phyloP scores from a whole-genome alignment of 257 asterid species.

The Salvia miltiorrhiza region DNA sequence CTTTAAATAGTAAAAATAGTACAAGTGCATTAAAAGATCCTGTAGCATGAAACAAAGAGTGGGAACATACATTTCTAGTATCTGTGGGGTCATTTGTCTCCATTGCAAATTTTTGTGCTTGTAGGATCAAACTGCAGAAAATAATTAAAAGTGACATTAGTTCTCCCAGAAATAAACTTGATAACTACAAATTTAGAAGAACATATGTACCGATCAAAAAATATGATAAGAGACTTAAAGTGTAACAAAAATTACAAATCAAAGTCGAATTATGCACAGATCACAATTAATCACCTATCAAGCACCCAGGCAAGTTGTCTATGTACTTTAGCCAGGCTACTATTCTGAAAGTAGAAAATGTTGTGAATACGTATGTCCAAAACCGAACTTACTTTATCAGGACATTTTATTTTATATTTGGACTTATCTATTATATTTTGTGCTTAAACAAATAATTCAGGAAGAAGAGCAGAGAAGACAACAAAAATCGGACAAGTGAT shows the following conservation, averaged over 20 bases:
- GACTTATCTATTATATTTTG: background rate
- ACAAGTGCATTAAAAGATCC: background rate
- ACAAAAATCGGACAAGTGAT: background rate
- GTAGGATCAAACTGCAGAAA: constrained; percentile 80
- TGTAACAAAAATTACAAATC: background rate
- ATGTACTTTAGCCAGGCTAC: constrained; percentile 6
- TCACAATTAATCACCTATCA: constrained; percentile 1
- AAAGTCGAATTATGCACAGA: constrained; percentile 11
- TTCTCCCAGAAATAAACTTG: constrained; percentile 10
- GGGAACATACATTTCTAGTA: constrained; percentile 68
- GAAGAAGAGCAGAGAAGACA: background rate
- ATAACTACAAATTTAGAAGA: background rate
- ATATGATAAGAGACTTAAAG: background rate
- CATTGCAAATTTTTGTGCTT: constrained; percentile 73
- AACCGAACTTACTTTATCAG: background rate
- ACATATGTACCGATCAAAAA: background rate
- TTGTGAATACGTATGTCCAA: background rate
- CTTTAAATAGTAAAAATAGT: background rate
- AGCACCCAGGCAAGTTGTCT: constrained; percentile 9
- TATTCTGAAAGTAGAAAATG: background rate
- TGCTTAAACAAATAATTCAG: background rate
- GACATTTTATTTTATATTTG: background rate
- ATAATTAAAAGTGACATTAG: constrained; percentile 22
- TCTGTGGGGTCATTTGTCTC: constrained; percentile 74
- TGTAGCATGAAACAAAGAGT: constrained; percentile 19